Evolutionary conservation across 148 eudicot species (phyloP).

Genomic region (Suaeda aralocaspica): DNA sequence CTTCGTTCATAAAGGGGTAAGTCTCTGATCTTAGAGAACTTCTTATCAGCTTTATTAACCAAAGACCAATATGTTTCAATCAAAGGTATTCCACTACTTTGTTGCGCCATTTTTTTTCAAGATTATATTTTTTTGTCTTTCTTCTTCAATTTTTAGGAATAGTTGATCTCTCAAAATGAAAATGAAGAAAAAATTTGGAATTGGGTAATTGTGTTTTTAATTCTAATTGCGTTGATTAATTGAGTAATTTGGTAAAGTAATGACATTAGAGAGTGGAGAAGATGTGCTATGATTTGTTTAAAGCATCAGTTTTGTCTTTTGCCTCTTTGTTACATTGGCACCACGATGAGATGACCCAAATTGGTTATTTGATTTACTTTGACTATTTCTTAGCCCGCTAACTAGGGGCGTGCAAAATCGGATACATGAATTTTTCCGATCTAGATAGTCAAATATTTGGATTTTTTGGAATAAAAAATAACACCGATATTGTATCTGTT

Average conservation of each 20-base stretch:
- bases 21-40: constrained; percentile 82
- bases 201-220: not conserved
- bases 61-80: constrained; percentile 72
- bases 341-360: too few species aligned
- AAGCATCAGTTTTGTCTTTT: not conserved
- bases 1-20: constrained; percentile 73
- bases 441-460: too few species aligned
- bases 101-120: constrained; percentile 36
- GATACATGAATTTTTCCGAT: too few species aligned
- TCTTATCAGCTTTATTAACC: constrained; percentile 80
- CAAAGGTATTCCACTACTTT: constrained; percentile 47
- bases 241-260: not conserved
- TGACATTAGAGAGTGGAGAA: not conserved
- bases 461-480: too few species aligned
- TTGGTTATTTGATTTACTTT: too few species aligned
- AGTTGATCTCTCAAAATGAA: not conserved
- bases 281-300: too few species aligned
- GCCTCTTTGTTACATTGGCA: not conserved
- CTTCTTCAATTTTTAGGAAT: not conserved
- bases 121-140: not conserved
- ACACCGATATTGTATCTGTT: too few species aligned
- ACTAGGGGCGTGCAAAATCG: too few species aligned
- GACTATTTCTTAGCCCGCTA: too few species aligned
- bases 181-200: constrained; percentile 1
- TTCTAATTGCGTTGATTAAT: not conserved